Conservation (phyloP, 305 asterid genomes). For the Plantago lanceolata region DNA sequence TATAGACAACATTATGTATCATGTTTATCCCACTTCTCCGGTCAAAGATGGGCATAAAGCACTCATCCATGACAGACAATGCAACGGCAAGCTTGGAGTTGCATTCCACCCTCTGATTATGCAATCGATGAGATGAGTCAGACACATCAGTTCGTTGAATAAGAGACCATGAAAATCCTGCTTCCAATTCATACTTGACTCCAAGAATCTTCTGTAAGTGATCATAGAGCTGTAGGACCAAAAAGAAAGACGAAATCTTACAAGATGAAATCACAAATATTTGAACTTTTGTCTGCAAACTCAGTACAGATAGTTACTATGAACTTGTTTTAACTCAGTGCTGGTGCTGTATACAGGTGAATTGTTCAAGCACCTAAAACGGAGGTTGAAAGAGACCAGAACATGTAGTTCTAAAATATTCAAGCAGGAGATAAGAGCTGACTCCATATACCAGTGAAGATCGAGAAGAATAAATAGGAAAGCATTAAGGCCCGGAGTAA, state of each 20-base stretch:
- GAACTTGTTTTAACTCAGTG: slow-evolving; percentile 4
- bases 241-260: slow-evolving; percentile 13
- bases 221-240: slow-evolving; percentile 60
- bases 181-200: slow-evolving; percentile 60
- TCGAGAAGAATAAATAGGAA: background rate
- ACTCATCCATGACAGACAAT: slow-evolving; percentile 65
- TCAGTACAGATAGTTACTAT: background rate
- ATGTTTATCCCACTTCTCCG: slow-evolving; percentile 71
- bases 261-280: slow-evolving; percentile 10
- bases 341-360: slow-evolving; percentile 1
- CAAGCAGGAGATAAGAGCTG: background rate
- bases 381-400: background rate
- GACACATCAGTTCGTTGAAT: slow-evolving; percentile 58
- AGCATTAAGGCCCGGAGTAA: background rate
- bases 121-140: slow-evolving; percentile 41
- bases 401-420: background rate
- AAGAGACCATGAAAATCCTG: slow-evolving; percentile 64
- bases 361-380: slow-evolving; percentile 6
- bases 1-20: slow-evolving; percentile 67
- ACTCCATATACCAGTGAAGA: background rate
- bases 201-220: slow-evolving; percentile 83
- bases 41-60: slow-evolving; percentile 68
- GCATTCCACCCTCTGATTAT: slow-evolving; percentile 58
- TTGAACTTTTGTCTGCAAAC: background rate
- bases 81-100: slow-evolving; percentile 77